Percentiles rank a stretch among this genome's conserved stretches.
Conservation (phyloP, 108 stramenopile species). For the Poteriospumella lacustris region DNA sequence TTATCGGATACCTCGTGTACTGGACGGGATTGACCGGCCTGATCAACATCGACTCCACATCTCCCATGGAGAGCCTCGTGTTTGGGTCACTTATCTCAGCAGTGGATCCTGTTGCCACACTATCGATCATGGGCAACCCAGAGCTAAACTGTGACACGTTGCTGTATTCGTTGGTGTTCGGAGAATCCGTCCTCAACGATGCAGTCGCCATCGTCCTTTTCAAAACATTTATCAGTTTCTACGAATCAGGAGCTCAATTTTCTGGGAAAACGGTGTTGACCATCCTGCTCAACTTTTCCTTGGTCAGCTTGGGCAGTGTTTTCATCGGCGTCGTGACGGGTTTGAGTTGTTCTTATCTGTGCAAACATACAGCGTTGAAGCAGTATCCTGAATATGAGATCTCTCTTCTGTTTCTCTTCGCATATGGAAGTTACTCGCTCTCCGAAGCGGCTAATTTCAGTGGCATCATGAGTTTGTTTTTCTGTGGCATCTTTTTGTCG, state of each 20-base stretch:
- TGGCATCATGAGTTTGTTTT: slow-evolving; percentile 93
- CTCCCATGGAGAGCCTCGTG: slow-evolving; percentile 86
- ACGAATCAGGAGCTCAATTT: slow-evolving; percentile 36
- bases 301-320: slow-evolving; percentile 57
- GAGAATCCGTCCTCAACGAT: slow-evolving; percentile 91
- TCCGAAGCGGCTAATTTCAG: slow-evolving; percentile 78
- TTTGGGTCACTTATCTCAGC: slow-evolving; percentile 90
- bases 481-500: slow-evolving; percentile 78
- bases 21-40: slow-evolving; percentile 64
- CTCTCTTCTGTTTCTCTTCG: slow-evolving; percentile 79
- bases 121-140: slow-evolving; percentile 75
- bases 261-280: background rate
- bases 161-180: slow-evolving; percentile 89
- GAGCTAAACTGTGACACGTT: slow-evolving; percentile 83
- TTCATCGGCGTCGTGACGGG: slow-evolving; percentile 73
- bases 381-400: slow-evolving; percentile 88
- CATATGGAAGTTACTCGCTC: slow-evolving; percentile 83
- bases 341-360: slow-evolving; percentile 67
- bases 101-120: slow-evolving; percentile 90
- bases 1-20: slow-evolving; percentile 78
- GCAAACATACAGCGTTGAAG: slow-evolving; percentile 73
- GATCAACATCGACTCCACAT: slow-evolving; percentile 62
- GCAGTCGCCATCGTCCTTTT: slow-evolving; percentile 95
- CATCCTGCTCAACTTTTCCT: background rate
- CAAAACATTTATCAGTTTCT: slow-evolving; percentile 77